A percentile compares a stretch with the other conserved stretches of the same genome.
These are phyloP conservation scores for Candida chilensis DNA, from an alignment of 805 yeast genomes.

Conservation along the genomic window DNA sequence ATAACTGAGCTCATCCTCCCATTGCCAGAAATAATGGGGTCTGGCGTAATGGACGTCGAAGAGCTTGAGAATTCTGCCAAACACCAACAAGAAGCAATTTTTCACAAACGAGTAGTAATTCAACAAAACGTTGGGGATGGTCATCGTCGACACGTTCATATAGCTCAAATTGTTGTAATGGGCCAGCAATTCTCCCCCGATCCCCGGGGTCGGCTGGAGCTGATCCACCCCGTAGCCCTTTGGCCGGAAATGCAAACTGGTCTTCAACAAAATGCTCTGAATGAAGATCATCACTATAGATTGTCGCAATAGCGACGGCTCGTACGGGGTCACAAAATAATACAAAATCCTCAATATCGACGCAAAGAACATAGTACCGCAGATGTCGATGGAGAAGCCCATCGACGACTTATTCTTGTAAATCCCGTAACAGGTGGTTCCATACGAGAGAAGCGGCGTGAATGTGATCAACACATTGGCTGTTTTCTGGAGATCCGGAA, in stretches of 20 bases:
- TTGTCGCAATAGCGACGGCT: constrained; percentile 69
- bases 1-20: constrained; percentile 51
- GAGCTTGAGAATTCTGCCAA: constrained; percentile 38
- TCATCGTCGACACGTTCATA: constrained; percentile 3
- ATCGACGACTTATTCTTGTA: constrained; percentile 52
- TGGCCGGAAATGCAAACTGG: constrained; percentile 52
- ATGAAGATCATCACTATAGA: constrained; percentile 79
- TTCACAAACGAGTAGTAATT: constrained; percentile 2
- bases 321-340: constrained; percentile 75
- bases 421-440: constrained; percentile 70
- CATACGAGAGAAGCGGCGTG: constrained; percentile 83
- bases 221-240: constrained; percentile 17
- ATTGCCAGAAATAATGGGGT: constrained; percentile 76
- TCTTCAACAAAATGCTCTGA: constrained; percentile 55
- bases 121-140: constrained; percentile 9
- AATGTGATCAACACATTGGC: constrained; percentile 62
- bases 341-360: constrained; percentile 66
- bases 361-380: constrained; percentile 84
- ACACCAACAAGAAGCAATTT: constrained; percentile 2
- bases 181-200: constrained; percentile 19
- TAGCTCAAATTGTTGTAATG: constrained; percentile 1
- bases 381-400: constrained; percentile 88
- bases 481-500: constrained; percentile 36
- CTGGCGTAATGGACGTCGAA: constrained; percentile 66
- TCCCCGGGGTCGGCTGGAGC: constrained; percentile 16